Percentiles rank a stretch among this genome's conserved stretches.
Evolutionary conservation across 768 basidiomycete genomes (phyloP).

Genomic region (Suillus americanus): DNA sequence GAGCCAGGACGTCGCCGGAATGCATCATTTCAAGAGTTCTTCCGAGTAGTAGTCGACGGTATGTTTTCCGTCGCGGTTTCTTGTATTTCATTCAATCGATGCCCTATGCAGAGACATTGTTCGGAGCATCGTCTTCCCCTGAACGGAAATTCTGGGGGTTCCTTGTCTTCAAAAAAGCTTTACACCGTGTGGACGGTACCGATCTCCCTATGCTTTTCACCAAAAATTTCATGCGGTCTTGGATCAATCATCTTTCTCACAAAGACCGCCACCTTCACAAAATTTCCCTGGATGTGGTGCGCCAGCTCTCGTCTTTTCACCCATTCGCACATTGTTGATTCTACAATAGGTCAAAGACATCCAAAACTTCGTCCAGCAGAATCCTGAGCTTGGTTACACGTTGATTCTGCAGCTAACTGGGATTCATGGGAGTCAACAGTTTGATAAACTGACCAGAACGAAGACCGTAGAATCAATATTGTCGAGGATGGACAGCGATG

Average conservation of each 20-base stretch:
- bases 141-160: conserved; percentile 98
- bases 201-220: conserved; percentile 89
- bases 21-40: conserved; percentile 88
- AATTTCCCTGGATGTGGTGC: conserved; percentile 79
- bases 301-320: conserved; percentile 20
- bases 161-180: conserved; percentile 79
- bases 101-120: conserved; percentile 69
- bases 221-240: conserved; percentile 92
- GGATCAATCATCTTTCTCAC: conserved; percentile 94
- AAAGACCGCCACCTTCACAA: conserved; percentile 89
- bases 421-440: conserved; percentile 79
- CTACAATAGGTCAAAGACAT: conserved; percentile 65
- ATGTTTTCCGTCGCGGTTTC: conserved; percentile 20
- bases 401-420: conserved; percentile 85
- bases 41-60: conserved; percentile 90
- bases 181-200: conserved; percentile 61
- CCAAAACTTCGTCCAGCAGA: conserved; percentile 68
- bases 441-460: conserved; percentile 89
- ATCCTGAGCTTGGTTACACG: conserved; percentile 81
- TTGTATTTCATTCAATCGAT: background rate
- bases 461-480: conserved; percentile 90
- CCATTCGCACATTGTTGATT: conserved; percentile 2
- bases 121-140: conserved; percentile 77
- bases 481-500: conserved; percentile 66
- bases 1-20: conserved; percentile 35